Percentiles rank a stretch among this genome's conserved stretches.
These are phyloP conservation scores for Boeremia exigua DNA, from an alignment of 2,329 filamentous ascomycete genomes.

Conservation along the genomic window DNA sequence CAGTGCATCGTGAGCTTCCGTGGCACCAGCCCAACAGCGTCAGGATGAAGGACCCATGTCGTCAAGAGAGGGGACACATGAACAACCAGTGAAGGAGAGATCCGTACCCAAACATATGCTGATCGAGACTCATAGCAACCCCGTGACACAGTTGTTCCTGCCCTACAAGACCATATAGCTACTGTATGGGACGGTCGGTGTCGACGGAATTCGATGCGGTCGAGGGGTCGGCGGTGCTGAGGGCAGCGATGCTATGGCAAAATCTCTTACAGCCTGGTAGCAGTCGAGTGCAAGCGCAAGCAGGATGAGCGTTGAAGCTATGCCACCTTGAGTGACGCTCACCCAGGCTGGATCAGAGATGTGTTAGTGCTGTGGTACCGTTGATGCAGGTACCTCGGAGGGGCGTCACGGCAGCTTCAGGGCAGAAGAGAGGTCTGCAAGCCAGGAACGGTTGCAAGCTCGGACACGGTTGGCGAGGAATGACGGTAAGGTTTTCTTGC, in stretches of 20 bases:
- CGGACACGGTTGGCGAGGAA: slow-evolving; percentile 27
- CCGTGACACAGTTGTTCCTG: slow-evolving; percentile 33
- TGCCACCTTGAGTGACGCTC: slow-evolving; percentile 35
- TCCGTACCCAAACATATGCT: slow-evolving; percentile 50
- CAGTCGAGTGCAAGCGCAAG: slow-evolving; percentile 29
- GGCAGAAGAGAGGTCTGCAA: slow-evolving; percentile 24
- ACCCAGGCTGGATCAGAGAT: slow-evolving; percentile 31
- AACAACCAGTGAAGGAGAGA: slow-evolving; percentile 27
- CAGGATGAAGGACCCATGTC: not conserved
- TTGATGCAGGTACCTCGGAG: slow-evolving; percentile 42
- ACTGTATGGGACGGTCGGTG: slow-evolving; percentile 25
- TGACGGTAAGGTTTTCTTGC: slow-evolving; percentile 31
- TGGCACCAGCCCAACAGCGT: slow-evolving; percentile 16
- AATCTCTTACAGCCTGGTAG: slow-evolving; percentile 24
- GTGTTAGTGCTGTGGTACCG: slow-evolving; percentile 39
- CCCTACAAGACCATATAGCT: slow-evolving; percentile 41
- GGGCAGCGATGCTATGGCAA: slow-evolving; percentile 29
- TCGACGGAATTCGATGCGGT: slow-evolving; percentile 20
- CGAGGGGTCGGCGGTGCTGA: slow-evolving; percentile 27
- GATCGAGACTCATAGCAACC: slow-evolving; percentile 51
- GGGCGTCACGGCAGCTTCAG: slow-evolving; percentile 33
- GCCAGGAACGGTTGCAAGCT: slow-evolving; percentile 28
- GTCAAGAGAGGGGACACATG: slow-evolving; percentile 11
- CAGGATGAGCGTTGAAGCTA: slow-evolving; percentile 34
- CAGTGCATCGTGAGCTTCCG: slow-evolving; percentile 18